Evolutionary conservation across 768 basidiomycete species (phyloP), one percentile per base, ranked within the genome.

Genomic region (Termitomyces eurrhizus): DNA sequence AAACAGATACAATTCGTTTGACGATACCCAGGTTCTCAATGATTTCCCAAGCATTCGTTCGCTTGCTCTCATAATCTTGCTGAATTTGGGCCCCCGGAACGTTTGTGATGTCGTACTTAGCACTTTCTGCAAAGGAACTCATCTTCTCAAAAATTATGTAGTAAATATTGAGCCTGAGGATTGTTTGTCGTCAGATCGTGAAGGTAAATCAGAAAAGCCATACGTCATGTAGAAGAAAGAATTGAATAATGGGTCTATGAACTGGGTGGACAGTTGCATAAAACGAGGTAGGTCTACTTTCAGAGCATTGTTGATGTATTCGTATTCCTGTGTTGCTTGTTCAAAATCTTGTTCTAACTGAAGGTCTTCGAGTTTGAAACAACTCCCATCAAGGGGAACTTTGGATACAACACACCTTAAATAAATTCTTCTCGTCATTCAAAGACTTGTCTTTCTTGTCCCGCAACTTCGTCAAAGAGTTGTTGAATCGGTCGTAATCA

Each of bases 181-280:
- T 52, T 33, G 35, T 53, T 64, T 21, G 45, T 55, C 13, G 45
- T 52, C 16, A 33, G 39, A 16, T 51, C 46, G 26, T 48, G 36
- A 44, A 21, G 9, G 46, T 4, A 41, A 39, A 55, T 50, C 59
- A 64, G 53, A 55, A 35, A 36, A 46, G 33, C 86, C 94, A 69
- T 69, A 95, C 93, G 98, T 94, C 95, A 99, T 98, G 73, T 96
- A 99, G 80, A 90, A 99, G 81, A 95, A 95, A 18, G 94, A 96
- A 67, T 96, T 90, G 84, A 98, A 99, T n/a, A 98, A 78, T 0
- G 97, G 97, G 65, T 95, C 90, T 70, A 98, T 93, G 75, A 98
- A 98, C 64, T 88, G 85, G 2, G 93, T 90, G 1, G 90, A 80
- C 63, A 98, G 83, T 33, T 78, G 79, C 83, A 98, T 87, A 80